Evolutionary conservation across 768 basidiomycete species (phyloP).

Genomic region (Kwoniella botswanensis): DNA sequence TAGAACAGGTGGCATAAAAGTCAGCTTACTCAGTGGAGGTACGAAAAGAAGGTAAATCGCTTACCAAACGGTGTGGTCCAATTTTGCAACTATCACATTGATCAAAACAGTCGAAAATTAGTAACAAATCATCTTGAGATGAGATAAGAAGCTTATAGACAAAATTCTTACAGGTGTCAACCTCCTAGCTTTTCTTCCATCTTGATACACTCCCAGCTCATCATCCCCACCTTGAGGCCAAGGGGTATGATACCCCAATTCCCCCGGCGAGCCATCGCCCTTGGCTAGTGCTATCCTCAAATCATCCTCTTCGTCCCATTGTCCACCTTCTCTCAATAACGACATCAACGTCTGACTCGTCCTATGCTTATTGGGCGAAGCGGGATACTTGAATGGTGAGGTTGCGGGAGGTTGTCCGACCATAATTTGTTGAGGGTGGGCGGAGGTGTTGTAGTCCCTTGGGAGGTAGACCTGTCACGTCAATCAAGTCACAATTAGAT

Average conservation of each 20-base stretch:
- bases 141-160: neutral
- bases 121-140: neutral
- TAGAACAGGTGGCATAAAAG: neutral
- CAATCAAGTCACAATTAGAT: too few species aligned
- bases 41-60: neutral
- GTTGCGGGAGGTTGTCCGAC: conserved; percentile 18
- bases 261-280: neutral
- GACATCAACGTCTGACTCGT: conserved; percentile 38
- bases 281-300: conserved; percentile 11
- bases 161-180: conserved; percentile 7
- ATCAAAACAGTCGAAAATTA: neutral
- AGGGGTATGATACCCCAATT: neutral
- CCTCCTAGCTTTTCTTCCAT: conserved; percentile 1
- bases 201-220: neutral
- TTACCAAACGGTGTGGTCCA: conserved; percentile 21
- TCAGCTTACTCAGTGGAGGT: neutral
- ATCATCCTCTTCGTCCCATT: conserved; percentile 47
- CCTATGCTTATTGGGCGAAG: conserved; percentile 12
- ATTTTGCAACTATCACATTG: conserved; percentile 12
- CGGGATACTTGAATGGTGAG: neutral
- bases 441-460: conserved; percentile 19
- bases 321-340: conserved; percentile 44
- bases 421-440: conserved; percentile 31
- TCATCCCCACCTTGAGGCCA: neutral
- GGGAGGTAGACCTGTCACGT: conserved; percentile 38